Percentiles rank a stretch among this genome's conserved stretches.
Conservation (phyloP, 345 rosid species). For the Acer campestre region DNA sequence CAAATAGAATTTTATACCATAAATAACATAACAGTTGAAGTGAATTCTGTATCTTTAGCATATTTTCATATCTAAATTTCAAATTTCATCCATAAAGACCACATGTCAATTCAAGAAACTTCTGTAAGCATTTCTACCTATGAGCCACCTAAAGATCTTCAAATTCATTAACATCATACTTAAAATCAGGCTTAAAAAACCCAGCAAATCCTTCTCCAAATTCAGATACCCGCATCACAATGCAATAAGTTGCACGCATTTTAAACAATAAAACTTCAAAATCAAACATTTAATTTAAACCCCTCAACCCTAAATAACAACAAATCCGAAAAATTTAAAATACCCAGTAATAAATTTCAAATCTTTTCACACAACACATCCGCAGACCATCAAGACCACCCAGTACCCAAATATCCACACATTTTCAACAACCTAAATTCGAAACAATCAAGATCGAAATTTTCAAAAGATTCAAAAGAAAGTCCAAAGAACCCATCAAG, state of each 20-base stretch:
- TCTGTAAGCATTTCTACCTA: background rate
- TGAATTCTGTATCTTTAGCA: background rate
- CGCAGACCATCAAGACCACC: background rate
- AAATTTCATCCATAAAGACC: background rate
- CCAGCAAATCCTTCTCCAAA: background rate
- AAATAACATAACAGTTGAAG: background rate
- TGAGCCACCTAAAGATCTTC: background rate
- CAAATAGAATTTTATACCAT: background rate
- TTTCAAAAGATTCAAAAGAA: background rate
- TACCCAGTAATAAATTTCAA: background rate
- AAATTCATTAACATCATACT: background rate
- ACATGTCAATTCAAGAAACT: background rate
- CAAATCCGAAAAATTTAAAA: background rate
- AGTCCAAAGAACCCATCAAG: slow-evolving; percentile 6
- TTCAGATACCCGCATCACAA: slow-evolving; percentile 6
- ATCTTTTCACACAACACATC: background rate
- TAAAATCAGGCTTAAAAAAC: too few species aligned
- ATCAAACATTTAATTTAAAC: slow-evolving; percentile 10
- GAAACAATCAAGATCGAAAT: background rate
- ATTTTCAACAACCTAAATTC: background rate
- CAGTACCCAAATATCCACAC: background rate
- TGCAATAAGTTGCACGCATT: background rate
- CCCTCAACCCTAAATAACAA: background rate
- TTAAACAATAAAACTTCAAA: background rate
- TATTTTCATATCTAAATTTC: background rate